These are phyloP conservation scores for Corylus avellana DNA, from an alignment of 306 rosid genomes.

Conservation along the genomic window DNA sequence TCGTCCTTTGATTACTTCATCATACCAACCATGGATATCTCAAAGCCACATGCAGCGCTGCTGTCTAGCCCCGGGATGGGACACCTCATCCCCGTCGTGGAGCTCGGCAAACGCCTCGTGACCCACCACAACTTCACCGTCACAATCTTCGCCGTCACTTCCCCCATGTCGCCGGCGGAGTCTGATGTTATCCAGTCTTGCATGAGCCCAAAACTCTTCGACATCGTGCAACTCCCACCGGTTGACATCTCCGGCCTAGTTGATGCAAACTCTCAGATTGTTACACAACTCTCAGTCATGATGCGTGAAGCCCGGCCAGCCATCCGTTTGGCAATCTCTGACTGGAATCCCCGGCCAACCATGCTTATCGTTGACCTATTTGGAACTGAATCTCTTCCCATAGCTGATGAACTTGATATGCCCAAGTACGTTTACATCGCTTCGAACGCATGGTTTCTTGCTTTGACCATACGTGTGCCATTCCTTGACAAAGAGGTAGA, in stretches of 20 bases:
- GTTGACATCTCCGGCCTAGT: conserved; percentile 18
- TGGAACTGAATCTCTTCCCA: conserved; percentile 22
- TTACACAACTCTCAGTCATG: conserved; percentile 10
- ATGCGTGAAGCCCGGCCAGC: conserved; percentile 4
- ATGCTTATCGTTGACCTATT: conserved; percentile 30
- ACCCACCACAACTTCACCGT: conserved; percentile 28
- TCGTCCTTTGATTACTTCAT: no score
- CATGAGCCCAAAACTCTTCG: conserved; percentile 1
- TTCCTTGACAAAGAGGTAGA: conserved; percentile 17
- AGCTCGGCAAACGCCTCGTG: conserved; percentile 44
- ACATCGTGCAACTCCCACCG: conserved; percentile 40
- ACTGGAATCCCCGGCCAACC: background rate
- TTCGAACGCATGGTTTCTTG: conserved; percentile 22
- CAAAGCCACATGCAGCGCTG: conserved; percentile 34
- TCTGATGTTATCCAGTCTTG: conserved; percentile 25
- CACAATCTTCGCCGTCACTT: conserved; percentile 42
- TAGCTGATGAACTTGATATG: conserved; percentile 25
- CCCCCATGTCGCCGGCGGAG: conserved; percentile 35
- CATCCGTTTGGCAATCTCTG: conserved; percentile 9
- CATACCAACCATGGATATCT: conserved; percentile 20
- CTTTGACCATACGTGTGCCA: conserved; percentile 19
- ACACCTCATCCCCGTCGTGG: conserved; percentile 52
- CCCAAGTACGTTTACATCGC: conserved; percentile 19
- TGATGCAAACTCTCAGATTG: background rate
- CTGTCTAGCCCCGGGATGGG: conserved; percentile 60